These are phyloP conservation scores for Borealophlyctis nickersoniae DNA, from an alignment of 192 early-diverging fungal species.

Conservation along the genomic window DNA sequence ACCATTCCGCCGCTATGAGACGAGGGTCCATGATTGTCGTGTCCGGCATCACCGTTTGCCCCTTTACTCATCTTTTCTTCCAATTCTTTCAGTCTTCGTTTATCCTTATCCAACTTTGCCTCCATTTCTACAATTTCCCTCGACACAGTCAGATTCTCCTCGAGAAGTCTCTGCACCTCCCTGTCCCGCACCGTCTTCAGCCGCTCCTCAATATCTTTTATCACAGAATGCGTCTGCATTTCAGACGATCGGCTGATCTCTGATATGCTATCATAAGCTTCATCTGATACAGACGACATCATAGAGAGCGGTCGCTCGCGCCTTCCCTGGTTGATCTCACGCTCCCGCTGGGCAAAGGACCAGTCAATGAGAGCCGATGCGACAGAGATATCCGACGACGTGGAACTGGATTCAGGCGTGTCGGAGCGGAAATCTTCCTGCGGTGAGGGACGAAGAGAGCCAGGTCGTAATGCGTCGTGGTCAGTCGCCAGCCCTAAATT, in stretches of 20 bases:
- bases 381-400: neutral
- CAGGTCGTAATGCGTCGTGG: too few species aligned
- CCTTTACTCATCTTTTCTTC: too few species aligned
- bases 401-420: too few species aligned
- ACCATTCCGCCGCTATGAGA: neutral
- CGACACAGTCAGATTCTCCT: too few species aligned
- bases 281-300: neutral
- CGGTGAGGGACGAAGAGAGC: too few species aligned
- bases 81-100: too few species aligned
- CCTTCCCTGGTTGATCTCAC: conserved; percentile 6
- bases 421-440: too few species aligned
- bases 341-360: conserved; percentile 71
- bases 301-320: neutral
- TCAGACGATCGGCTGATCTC: neutral
- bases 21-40: neutral
- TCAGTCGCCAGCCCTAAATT: too few species aligned
- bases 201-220: neutral
- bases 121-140: too few species aligned
- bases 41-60: neutral
- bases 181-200: neutral
- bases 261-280: conserved; percentile 1
- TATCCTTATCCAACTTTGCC: too few species aligned
- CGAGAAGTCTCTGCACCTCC: too few species aligned
- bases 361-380: conserved; percentile 54
- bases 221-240: neutral